Evolutionary conservation across 192 early-diverging fungal species (phyloP), one percentile per base, ranked within the genome.

Genomic region (Chytriomyces confervae): DNA sequence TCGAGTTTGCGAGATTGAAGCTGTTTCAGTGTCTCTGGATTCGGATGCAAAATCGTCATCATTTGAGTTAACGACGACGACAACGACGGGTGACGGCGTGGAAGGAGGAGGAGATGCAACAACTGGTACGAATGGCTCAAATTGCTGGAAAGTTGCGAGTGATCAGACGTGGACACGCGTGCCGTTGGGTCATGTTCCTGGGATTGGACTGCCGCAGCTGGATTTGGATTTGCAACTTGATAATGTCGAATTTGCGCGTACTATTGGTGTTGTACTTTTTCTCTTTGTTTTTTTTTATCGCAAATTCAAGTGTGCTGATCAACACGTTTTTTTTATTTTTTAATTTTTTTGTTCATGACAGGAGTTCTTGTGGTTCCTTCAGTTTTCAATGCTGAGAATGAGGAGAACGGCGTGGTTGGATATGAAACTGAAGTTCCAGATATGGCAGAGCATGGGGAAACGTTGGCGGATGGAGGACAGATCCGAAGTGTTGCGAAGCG

Each of bases 121-220:
- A 7, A 6, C 9, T 18, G 45, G 0, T 43, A 8, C 13, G 61
- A 43, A 36, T 36, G 36, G 36, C 36, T 2, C 18, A 64, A 53
- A 49, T 7, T 48, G 20, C n/a, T 77, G 76, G 76, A 44, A 10
- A 44, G 5, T 61, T 16, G 76, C 76, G 6, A 45, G 23, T 8
- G 66, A 77, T 7, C 27, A 61, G 50, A 24, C 29, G 1, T 77
- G 76, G 76, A 16, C 24, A 24, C 50, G 67, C 5, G 66, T 61
- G 5, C 76, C 76, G 20, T 23, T 77, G 16, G 76, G 76, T 43
- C 66, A 67, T 69, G 36, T 77, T 9, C 76, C 76, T 3, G 76
- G 76, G 23, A 27, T 69, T 16, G 76, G 76, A 4, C 29, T 77
- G 11, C 76, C 76, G 9, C 13, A 61, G 29, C 47, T 77, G 24